Evolutionary conservation across 305 asterid species (phyloP).

Genomic region (Stenogyne calaminthoides): DNA sequence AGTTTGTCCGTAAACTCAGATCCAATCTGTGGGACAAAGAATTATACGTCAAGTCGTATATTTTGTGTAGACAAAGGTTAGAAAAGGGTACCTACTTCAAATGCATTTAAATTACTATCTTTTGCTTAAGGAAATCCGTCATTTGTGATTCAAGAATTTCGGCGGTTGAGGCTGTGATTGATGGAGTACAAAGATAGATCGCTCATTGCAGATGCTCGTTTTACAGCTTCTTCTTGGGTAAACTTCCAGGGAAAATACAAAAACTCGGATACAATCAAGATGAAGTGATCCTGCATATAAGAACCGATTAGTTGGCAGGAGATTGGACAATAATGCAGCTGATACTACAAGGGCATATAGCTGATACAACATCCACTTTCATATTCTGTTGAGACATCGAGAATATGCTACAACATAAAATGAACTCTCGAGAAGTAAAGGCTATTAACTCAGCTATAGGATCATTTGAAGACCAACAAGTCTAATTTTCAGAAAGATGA

Average conservation of each 20-base stretch:
- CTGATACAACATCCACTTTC: not conserved
- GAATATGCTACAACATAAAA: conserved; percentile 26
- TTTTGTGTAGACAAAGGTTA: conserved; percentile 7
- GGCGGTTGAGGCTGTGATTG: conserved; percentile 85
- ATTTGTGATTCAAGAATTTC: conserved; percentile 81
- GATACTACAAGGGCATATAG: conserved; percentile 10
- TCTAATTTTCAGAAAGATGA: conserved; percentile 14
- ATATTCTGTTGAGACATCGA: not conserved
- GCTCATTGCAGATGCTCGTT: conserved; percentile 56
- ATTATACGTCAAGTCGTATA: conserved; percentile 24
- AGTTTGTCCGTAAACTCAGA: conserved; percentile 88
- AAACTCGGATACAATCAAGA: conserved; percentile 85
- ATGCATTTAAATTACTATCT: conserved; percentile 44
- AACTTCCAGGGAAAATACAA: conserved; percentile 90
- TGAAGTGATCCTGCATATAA: conserved; percentile 77
- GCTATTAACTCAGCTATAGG: conserved; percentile 16
- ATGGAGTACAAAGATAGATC: conserved; percentile 89
- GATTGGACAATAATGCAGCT: conserved; percentile 18
- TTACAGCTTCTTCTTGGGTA: conserved; percentile 80
- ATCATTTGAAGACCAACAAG: conserved; percentile 28
- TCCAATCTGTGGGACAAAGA: conserved; percentile 58
- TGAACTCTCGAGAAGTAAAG: conserved; percentile 26
- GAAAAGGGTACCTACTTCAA: conserved; percentile 8
- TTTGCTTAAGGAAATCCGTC: conserved; percentile 73
- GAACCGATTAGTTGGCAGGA: conserved; percentile 31